Evolutionary conservation across 179 eudicot genomes (phyloP).

Genomic region (Actinidia arguta): DNA sequence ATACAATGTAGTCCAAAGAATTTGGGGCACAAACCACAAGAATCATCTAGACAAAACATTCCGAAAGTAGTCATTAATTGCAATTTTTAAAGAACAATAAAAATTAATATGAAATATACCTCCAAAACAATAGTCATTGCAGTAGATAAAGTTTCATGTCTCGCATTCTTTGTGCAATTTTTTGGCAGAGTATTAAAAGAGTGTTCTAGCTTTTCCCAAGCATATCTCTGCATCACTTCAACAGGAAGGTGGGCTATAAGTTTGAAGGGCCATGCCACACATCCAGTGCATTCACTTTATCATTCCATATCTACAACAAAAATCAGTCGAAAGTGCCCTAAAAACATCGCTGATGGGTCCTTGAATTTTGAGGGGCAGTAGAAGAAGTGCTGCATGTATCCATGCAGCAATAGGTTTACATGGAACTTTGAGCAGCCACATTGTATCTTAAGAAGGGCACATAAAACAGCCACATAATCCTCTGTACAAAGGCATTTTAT

Average conservation of each 20-base stretch:
- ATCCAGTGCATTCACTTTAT: slow-evolving; percentile 77
- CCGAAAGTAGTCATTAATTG: neutral
- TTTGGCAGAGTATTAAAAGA: slow-evolving; percentile 78
- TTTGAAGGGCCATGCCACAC: slow-evolving; percentile 96
- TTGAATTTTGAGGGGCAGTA: neutral
- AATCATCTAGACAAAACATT: neutral
- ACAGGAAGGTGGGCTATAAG: slow-evolving; percentile 85
- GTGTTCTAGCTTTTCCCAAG: slow-evolving; percentile 78
- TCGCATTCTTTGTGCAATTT: slow-evolving; percentile 69
- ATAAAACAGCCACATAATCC: neutral
- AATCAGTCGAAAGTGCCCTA: neutral
- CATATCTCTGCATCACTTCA: slow-evolving; percentile 96
- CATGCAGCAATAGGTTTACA: neutral
- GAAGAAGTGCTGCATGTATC: neutral
- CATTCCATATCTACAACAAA: slow-evolving; percentile 64
- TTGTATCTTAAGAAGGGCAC: neutral
- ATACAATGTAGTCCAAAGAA: neutral
- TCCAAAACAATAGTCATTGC: neutral
- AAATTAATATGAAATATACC: neutral
- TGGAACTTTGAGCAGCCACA: neutral
- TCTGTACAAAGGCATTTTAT: too few relatives aligned
- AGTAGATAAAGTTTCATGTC: neutral
- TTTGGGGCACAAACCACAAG: neutral
- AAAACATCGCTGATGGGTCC: neutral
- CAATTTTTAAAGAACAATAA: neutral